A percentile compares a stretch with the other conserved stretches of the same genome.
Conservation (phyloP, 2,329 filamentous ascomycete genomes). For the Alternaria triticina region DNA sequence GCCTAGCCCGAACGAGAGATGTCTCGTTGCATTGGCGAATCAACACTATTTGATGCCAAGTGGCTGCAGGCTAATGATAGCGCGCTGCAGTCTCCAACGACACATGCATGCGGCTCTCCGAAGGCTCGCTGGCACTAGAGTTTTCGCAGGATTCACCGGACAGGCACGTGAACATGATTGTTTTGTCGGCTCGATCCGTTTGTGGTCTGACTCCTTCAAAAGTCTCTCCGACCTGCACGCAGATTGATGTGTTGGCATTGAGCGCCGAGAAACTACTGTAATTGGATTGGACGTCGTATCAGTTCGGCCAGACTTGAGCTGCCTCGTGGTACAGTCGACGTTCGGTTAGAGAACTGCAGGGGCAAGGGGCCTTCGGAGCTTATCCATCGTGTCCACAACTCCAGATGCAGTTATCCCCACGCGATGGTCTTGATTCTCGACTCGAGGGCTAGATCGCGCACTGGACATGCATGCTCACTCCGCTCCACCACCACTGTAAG, state of each 20-base stretch:
- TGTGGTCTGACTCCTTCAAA: not conserved
- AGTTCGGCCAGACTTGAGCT: constrained; percentile 4
- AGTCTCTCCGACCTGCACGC: not conserved
- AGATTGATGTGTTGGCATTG: not conserved
- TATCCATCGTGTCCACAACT: constrained; percentile 1
- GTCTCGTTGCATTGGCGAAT: constrained; percentile 26
- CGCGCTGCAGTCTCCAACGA: constrained; percentile 22
- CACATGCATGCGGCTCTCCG: constrained; percentile 17
- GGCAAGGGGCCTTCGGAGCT: not conserved
- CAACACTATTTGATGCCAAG: constrained; percentile 29
- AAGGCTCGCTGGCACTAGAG: not conserved
- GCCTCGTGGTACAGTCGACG: not conserved
- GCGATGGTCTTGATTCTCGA: not conserved
- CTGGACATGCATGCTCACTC: not conserved
- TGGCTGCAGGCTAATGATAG: constrained; percentile 25
- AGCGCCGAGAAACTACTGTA: not conserved
- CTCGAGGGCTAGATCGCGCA: not conserved
- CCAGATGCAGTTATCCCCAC: not conserved
- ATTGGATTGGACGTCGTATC: constrained; percentile 6
- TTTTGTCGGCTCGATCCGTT: not conserved
- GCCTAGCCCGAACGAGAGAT: constrained; percentile 29
- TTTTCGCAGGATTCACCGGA: not conserved
- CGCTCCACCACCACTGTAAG: not conserved
- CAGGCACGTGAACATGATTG: constrained; percentile 14
- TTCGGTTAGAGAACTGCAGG: constrained; percentile 11